These are phyloP conservation scores for Marasmius sp. DNA, from an alignment of 1,284 basidiomycete species.

Conservation along the genomic window DNA sequence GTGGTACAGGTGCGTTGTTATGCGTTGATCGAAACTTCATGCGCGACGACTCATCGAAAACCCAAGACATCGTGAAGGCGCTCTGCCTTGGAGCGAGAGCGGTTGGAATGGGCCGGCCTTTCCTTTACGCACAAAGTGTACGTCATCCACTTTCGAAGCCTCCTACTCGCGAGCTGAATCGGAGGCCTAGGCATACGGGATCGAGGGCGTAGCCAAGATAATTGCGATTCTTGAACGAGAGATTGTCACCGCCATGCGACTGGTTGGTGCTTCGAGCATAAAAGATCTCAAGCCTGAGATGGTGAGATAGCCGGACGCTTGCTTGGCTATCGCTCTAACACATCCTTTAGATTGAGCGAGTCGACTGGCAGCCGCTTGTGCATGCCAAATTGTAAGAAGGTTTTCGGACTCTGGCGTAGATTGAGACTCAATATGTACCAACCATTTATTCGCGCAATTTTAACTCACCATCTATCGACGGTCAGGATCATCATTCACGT, in stretches of 20 bases:
- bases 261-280: conserved; percentile 75
- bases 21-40: neutral
- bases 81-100: conserved; percentile 88
- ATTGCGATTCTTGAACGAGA: conserved; percentile 77
- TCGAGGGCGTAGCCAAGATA: conserved; percentile 76
- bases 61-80: conserved; percentile 82
- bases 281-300: conserved; percentile 77
- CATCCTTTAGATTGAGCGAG: conserved; percentile 52
- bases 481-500: neutral
- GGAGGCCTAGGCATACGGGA: conserved; percentile 69
- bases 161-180: conserved; percentile 2
- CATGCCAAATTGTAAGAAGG: conserved; percentile 37
- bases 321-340: neutral
- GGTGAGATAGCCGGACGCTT: conserved; percentile 39
- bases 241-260: conserved; percentile 76
- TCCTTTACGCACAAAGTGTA: conserved; percentile 90
- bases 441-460: neutral
- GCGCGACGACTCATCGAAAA: too few species aligned
- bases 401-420: neutral
- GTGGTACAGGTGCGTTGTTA: conserved; percentile 68
- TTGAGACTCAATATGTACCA: neutral
- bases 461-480: neutral
- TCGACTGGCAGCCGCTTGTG: conserved; percentile 59
- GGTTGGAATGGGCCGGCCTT: conserved; percentile 86
- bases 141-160: conserved; percentile 22